Evolutionary conservation across 208 protist species (phyloP), one percentile per base, ranked within the genome.

Genomic region (Trypanosoma cruzi): DNA sequence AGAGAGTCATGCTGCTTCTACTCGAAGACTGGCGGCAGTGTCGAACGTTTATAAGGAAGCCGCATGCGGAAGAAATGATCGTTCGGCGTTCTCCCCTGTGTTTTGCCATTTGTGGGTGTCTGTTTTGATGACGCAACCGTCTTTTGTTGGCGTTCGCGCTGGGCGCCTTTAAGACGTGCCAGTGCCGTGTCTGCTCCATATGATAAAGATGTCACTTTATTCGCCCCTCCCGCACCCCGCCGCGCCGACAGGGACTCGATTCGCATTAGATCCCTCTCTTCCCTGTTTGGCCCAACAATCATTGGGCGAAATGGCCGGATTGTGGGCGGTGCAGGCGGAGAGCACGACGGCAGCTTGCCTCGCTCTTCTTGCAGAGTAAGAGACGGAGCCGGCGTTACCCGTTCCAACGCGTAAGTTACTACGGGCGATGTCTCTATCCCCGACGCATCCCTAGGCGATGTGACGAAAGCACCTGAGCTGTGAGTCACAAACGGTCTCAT

Each of bases 211-310:
- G 64, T 29, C 26, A n/a, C 20, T 2, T 31, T 53, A 26, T 26
- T 34, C 8, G 24, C 54, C 13, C 37, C 59, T n/a, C 67, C 71
- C 40, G 10, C 18, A 46, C 10, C 16, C 29, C 53, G 56, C 56
- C 49, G 29, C 37, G 57, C n/a, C 4, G 52, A 24, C 54, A 86
- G 32, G 4, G 77, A 67, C 29, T 80, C 64, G 28, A 91, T 75
- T 20, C 66, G 73, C 54, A 91, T 50, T 66, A 91, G 79, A 4
- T 72, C 54, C 36, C 64, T 52, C 22, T 78, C 77, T 50, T 85
- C 82, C 36, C 70, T 78, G 0, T 63, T 71, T 13, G 82, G 82
- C 54, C 71, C 80, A 55, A 77, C 73, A 40, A 88, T 73, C 0
- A 18, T 48, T 40, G 32, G 80, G 66, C 20, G 80, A 62, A 24